phyloP scores from a whole-genome alignment of 192 early-diverging fungal genomes.

The Funneliformis geosporum region DNA sequence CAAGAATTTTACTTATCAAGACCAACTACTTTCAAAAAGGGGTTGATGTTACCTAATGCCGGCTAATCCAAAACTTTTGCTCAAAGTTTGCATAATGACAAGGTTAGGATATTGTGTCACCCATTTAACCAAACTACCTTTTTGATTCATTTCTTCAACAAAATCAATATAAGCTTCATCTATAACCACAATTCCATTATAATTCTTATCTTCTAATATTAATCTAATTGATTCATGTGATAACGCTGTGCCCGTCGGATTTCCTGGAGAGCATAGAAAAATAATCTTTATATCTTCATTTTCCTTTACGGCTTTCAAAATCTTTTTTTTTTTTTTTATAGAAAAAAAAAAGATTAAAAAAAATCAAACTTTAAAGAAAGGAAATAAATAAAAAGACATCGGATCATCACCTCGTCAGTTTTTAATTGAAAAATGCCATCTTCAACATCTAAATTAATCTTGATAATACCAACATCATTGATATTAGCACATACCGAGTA shows the following conservation, averaged over 20 bases:
- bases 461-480: constrained; percentile 92
- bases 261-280: constrained; percentile 98
- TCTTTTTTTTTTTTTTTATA: constrained; percentile 46
- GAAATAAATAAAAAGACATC: background rate
- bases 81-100: constrained; percentile 96
- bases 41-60: constrained; percentile 73
- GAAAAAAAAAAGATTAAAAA: constrained; percentile 32
- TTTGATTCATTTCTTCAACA: constrained; percentile 57
- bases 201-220: constrained; percentile 69
- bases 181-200: constrained; percentile 88
- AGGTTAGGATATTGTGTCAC: constrained; percentile 86
- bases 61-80: constrained; percentile 98
- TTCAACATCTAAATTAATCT: constrained; percentile 79
- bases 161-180: constrained; percentile 99
- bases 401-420: constrained; percentile 53
- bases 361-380: background rate
- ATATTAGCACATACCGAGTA: constrained; percentile 90
- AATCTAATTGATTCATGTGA: constrained; percentile 63
- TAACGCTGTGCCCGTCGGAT: constrained; percentile 92
- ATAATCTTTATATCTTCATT: constrained; percentile 86
- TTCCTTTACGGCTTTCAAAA: constrained; percentile 58
- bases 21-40: too few species aligned
- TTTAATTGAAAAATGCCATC: constrained; percentile 68
- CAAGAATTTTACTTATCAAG: too few species aligned
- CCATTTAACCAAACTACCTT: constrained; percentile 76